Percentiles rank a stretch among this genome's conserved stretches.
These are phyloP conservation scores for Aspergillus sp. DNA, from an alignment of 2,329 filamentous ascomycete genomes.

Conservation along the genomic window DNA sequence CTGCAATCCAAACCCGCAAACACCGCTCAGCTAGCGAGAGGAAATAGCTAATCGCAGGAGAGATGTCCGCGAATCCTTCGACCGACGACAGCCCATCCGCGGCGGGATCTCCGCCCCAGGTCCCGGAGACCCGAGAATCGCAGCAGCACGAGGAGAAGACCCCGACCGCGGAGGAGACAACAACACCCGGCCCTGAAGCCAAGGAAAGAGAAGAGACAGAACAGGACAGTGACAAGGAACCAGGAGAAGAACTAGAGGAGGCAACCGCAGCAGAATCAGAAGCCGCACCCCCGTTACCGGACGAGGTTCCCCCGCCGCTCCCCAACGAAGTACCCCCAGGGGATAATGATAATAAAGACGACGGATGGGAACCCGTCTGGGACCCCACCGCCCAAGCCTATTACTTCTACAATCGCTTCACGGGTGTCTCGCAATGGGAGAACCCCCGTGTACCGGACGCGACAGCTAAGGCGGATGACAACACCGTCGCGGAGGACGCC, in stretches of 20 bases:
- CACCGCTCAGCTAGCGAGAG: background rate
- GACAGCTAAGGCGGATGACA: slow-evolving; percentile 29
- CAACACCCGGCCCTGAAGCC: background rate
- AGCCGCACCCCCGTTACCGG: slow-evolving; percentile 43
- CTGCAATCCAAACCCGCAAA: background rate
- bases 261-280: slow-evolving; percentile 8
- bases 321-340: slow-evolving; percentile 57
- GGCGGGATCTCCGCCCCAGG: background rate
- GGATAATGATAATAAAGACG: slow-evolving; percentile 47
- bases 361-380: slow-evolving; percentile 82
- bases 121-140: background rate
- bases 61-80: slow-evolving; percentile 14
- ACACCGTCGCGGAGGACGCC: background rate
- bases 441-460: slow-evolving; percentile 72
- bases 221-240: slow-evolving; percentile 13
- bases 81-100: slow-evolving; percentile 7
- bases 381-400: slow-evolving; percentile 67
- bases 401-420: slow-evolving; percentile 85
- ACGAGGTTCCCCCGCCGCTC: slow-evolving; percentile 48
- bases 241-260: slow-evolving; percentile 19
- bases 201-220: slow-evolving; percentile 15
- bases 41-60: slow-evolving; percentile 15
- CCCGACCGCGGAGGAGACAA: slow-evolving; percentile 10
- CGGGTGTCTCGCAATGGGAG: slow-evolving; percentile 75
- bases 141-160: slow-evolving; percentile 29